Evolutionary conservation across 441 rosid species (phyloP), one percentile per base, ranked within the genome.

Genomic region (Geranium incanum): DNA sequence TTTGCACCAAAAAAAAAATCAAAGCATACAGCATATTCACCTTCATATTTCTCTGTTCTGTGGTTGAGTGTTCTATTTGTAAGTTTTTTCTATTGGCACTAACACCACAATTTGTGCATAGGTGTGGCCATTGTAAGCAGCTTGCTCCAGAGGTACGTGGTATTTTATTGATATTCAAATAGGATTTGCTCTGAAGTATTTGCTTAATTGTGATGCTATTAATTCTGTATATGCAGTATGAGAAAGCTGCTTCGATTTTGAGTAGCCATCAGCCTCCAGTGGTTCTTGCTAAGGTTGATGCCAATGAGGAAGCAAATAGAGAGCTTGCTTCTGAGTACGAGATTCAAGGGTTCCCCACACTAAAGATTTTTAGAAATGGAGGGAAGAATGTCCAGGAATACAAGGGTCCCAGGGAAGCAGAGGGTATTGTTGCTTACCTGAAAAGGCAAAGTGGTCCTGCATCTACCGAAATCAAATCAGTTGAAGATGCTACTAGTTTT

Each of bases 41-140:
- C 41, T 38, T 38, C 41, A 38, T 38, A 38, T 38, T 38, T 38
- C 41, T 38, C 1, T 38, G 41, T 6, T 3, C 41, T 3, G 41
- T 38, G 21, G 21, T 21, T 21, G 21, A 21, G 21, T 21, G 21
- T 21, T 21, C 21, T 21, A 21, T 21, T 21, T 21, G 21, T 21
- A 21, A 21, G 21, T 21, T 21, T 21, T 38, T 38, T 38, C 5
- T 38, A 6, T 38, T 38, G 41, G 5, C 41, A 38, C 41, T 38
- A 39, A 39, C 43, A 4, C 43, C 43, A 39, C 43, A 39, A 7
- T 39, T 39, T 39, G 8, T 39, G 43, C 66, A 68, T 81, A 92
- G 99, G 99, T 94, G 97, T 75, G 99, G 97, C 5, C 97, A 94
- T 84, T 94, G 99, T 75, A 87, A 87, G 88, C 85, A 85, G 66